Conservation (phyloP, 2,329 filamentous ascomycete species). For the Penicillium sp. region DNA sequence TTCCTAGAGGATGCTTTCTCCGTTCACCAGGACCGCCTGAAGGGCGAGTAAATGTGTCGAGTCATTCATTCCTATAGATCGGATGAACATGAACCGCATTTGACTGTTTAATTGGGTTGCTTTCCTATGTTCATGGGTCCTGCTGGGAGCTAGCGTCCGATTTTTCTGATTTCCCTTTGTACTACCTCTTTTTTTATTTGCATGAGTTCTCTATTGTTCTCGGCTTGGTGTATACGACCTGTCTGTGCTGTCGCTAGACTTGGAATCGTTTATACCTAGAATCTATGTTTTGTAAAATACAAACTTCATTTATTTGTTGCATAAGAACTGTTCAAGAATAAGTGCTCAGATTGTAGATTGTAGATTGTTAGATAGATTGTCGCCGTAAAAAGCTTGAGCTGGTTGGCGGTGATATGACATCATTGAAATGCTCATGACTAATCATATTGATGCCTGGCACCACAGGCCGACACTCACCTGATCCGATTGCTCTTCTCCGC, state of each 20-base stretch:
- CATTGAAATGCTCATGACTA: not conserved
- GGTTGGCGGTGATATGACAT: not conserved
- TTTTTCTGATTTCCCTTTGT: slow-evolving; percentile 34
- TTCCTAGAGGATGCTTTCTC: slow-evolving; percentile 71
- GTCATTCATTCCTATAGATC: slow-evolving; percentile 12
- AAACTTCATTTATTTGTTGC: slow-evolving; percentile 29
- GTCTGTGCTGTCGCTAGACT: slow-evolving; percentile 30
- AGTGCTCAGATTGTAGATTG: not conserved
- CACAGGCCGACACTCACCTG: slow-evolving; percentile 31
- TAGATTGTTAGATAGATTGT: not conserved
- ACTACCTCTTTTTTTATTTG: slow-evolving; percentile 27
- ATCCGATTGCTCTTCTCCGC: slow-evolving; percentile 37
- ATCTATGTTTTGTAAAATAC: slow-evolving; percentile 36
- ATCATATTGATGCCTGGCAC: slow-evolving; percentile 20
- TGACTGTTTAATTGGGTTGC: slow-evolving; percentile 26
- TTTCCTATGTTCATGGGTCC: slow-evolving; percentile 36
- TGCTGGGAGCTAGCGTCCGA: slow-evolving; percentile 37
- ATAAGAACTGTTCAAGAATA: not conserved
- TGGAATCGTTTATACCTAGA: slow-evolving; percentile 38
- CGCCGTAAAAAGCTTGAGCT: not conserved
- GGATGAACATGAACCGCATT: slow-evolving; percentile 11
- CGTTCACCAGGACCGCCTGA: slow-evolving; percentile 69
- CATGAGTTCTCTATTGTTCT: slow-evolving; percentile 38
- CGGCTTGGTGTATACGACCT: slow-evolving; percentile 33
- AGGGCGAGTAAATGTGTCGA: slow-evolving; percentile 61